phyloP scores from a whole-genome alignment of 768 basidiomycete species.

The Russula foetens region DNA sequence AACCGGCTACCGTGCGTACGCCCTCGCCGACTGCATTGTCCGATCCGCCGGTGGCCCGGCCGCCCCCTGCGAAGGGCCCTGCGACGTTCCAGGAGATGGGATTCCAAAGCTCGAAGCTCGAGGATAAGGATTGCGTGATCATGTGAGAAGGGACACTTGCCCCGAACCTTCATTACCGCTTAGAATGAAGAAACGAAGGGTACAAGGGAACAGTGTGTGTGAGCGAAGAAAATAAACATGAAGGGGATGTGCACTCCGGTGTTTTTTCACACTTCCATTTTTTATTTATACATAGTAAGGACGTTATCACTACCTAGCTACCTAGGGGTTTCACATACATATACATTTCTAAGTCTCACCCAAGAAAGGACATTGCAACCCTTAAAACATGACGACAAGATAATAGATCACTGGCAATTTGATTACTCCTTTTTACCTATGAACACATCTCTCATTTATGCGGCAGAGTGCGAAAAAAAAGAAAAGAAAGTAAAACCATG shows the following conservation, averaged over 20 bases:
- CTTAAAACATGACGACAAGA: neutral
- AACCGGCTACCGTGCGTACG: neutral
- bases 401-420: slow-evolving; percentile 7
- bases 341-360: neutral
- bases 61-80: slow-evolving; percentile 36
- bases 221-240: neutral
- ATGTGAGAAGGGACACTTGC: slow-evolving; percentile 43
- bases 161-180: neutral
- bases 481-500: neutral
- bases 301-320: too few relatives aligned
- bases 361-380: neutral
- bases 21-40: neutral
- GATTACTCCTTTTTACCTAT: slow-evolving; percentile 13
- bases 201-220: too few relatives aligned
- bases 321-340: too few relatives aligned
- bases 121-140: slow-evolving; percentile 79
- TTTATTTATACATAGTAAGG: too few relatives aligned
- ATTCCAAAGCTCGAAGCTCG: slow-evolving; percentile 64
- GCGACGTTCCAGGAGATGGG: slow-evolving; percentile 95
- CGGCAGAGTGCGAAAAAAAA: neutral
- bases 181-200: neutral
- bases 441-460: slow-evolving; percentile 11
- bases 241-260: too few relatives aligned
- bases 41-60: slow-evolving; percentile 10
- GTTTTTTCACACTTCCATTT: too few relatives aligned